Conservation (phyloP, 495 filamentous ascomycete species). For the Recurvomyces mirabilis region DNA sequence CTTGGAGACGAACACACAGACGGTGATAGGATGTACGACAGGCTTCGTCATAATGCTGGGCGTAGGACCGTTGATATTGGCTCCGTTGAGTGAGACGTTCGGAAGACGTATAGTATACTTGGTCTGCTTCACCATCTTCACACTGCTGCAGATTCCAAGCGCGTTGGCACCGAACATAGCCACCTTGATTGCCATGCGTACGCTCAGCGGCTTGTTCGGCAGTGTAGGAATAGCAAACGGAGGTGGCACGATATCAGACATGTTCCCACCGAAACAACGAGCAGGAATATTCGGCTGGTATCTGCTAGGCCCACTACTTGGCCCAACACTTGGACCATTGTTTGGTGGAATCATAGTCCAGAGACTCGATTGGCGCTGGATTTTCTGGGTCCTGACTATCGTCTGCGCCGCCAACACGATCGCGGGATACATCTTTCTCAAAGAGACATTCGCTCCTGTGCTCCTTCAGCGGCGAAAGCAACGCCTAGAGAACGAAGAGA, state of each 20-base stretch:
- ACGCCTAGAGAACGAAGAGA: slow-evolving; percentile 16
- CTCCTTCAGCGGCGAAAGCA: slow-evolving; percentile 18
- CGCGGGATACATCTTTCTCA: slow-evolving; percentile 23
- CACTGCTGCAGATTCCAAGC: slow-evolving; percentile 28
- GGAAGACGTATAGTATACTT: slow-evolving; percentile 22
- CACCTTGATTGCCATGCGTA: slow-evolving; percentile 25
- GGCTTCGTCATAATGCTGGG: slow-evolving; percentile 26
- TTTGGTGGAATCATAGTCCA: slow-evolving; percentile 25
- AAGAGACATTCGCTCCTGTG: slow-evolving; percentile 23
- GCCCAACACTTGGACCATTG: slow-evolving; percentile 23
- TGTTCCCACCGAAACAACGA: slow-evolving; percentile 21
- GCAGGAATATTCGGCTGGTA: slow-evolving; percentile 26
- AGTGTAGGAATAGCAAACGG: slow-evolving; percentile 29
- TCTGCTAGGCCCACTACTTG: slow-evolving; percentile 23
- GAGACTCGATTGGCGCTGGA: slow-evolving; percentile 24
- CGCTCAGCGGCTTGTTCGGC: slow-evolving; percentile 30
- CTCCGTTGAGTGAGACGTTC: slow-evolving; percentile 24
- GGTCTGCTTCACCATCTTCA: slow-evolving; percentile 23
- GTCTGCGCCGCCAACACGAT: slow-evolving; percentile 22
- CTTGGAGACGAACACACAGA: slow-evolving; percentile 22
- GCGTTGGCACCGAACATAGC: slow-evolving; percentile 22
- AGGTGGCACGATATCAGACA: slow-evolving; percentile 24
- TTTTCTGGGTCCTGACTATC: slow-evolving; percentile 28
- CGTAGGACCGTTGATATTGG: slow-evolving; percentile 23
- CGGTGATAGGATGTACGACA: slow-evolving; percentile 28